Conservation (phyloP, 768 basidiomycete species). For the Cantharellus cinnabarinus region DNA sequence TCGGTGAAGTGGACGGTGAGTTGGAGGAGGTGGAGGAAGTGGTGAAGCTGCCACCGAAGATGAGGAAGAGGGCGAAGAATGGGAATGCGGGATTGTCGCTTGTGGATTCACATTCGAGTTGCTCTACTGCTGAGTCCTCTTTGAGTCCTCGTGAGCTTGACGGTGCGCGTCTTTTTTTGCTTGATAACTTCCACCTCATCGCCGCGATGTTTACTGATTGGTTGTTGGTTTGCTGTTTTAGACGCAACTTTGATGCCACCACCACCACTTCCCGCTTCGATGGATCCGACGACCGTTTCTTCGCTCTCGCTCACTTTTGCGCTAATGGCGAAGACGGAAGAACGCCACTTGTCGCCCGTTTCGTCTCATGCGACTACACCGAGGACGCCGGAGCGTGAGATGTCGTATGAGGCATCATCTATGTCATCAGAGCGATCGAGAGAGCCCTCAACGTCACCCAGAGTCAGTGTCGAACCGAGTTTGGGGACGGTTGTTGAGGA, state of each 20-base stretch:
- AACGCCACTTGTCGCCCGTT: too few relatives aligned
- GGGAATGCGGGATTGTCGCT: neutral
- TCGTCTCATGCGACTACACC: too few relatives aligned
- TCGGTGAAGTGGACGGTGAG: neutral
- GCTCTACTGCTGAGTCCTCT: neutral
- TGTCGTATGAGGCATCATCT: too few relatives aligned
- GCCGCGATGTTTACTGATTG: neutral
- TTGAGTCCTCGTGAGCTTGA: neutral
- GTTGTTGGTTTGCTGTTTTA: neutral
- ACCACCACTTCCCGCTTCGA: neutral
- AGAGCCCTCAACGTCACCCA: too few relatives aligned
- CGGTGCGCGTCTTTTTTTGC: neutral
- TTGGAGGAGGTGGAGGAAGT: neutral
- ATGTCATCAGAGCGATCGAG: too few relatives aligned
- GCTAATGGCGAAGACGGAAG: neutral
- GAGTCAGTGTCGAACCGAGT: too few relatives aligned
- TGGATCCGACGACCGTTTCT: neutral
- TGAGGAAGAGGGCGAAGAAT: neutral
- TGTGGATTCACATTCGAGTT: neutral
- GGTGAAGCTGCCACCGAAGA: neutral
- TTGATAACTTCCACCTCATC: neutral
- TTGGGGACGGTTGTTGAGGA: too few relatives aligned
- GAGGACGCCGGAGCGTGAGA: too few relatives aligned
- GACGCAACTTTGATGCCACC: neutral
- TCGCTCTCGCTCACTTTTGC: neutral